Percentiles rank a stretch among this genome's conserved stretches.
phyloP scores from a whole-genome alignment of 768 basidiomycete genomes.

The Phlebiopsis flavidoalba region DNA sequence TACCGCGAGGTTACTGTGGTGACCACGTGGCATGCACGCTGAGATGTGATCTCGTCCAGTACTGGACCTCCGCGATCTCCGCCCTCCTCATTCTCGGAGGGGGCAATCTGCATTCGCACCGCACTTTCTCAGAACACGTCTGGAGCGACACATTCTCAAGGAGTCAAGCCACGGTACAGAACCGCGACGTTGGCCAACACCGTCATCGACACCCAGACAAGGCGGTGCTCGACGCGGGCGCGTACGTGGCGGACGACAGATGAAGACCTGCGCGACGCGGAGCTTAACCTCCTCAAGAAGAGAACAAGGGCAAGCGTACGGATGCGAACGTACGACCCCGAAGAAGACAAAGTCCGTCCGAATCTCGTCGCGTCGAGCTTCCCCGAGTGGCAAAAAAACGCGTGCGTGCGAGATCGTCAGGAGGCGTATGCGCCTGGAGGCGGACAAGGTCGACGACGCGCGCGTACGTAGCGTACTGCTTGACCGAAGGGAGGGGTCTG shows the following conservation, averaged over 20 bases:
- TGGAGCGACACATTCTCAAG: slow-evolving; percentile 67
- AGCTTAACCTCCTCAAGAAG: slow-evolving; percentile 73
- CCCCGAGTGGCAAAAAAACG: slow-evolving; percentile 94
- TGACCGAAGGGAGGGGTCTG: slow-evolving; percentile 68
- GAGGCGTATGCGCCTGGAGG: slow-evolving; percentile 54
- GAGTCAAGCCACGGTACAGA: too few species aligned
- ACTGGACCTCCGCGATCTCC: slow-evolving; percentile 84
- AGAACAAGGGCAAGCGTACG: slow-evolving; percentile 63
- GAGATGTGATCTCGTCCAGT: slow-evolving; percentile 79
- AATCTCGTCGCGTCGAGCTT: slow-evolving; percentile 84
- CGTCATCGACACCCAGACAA: slow-evolving; percentile 61
- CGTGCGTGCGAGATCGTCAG: slow-evolving; percentile 69
- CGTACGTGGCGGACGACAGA: slow-evolving; percentile 57
- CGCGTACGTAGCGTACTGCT: slow-evolving; percentile 62
- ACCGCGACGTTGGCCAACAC: slow-evolving; percentile 60
- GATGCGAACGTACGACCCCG: slow-evolving; percentile 66
- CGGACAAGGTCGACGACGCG: slow-evolving; percentile 73
- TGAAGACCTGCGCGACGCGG: slow-evolving; percentile 88
- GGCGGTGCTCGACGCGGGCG: too few species aligned
- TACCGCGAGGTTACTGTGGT: slow-evolving; percentile 91
- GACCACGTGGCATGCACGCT: slow-evolving; percentile 77
- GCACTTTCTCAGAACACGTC: slow-evolving; percentile 76
- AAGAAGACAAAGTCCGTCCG: slow-evolving; percentile 80
- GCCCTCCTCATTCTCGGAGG: slow-evolving; percentile 72
- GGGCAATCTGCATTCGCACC: slow-evolving; percentile 82